A percentile compares a stretch with the other conserved stretches of the same genome.
Conservation (phyloP, 768 basidiomycete species). For the Hericium alpestre region DNA sequence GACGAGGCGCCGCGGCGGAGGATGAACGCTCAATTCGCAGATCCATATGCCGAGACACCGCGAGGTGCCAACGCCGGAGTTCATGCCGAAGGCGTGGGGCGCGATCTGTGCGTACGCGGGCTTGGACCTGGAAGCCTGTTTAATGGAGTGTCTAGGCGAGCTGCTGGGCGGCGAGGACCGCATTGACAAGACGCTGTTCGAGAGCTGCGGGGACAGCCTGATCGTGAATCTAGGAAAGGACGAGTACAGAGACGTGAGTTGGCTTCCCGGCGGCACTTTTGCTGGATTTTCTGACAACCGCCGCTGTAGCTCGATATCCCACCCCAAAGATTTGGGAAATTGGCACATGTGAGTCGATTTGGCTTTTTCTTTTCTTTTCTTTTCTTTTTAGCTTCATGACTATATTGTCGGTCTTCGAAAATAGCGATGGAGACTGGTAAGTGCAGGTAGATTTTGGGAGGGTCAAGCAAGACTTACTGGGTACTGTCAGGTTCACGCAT, state of each 20-base stretch:
- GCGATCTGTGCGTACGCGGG: slow-evolving; percentile 11
- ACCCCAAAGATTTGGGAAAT: slow-evolving; percentile 23
- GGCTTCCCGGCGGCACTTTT: background rate
- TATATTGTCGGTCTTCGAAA: too few species aligned
- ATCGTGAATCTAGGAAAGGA: slow-evolving; percentile 28
- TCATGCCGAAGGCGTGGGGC: slow-evolving; percentile 20
- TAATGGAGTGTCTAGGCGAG: slow-evolving; percentile 19
- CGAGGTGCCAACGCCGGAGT: slow-evolving; percentile 15
- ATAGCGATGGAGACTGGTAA: slow-evolving; percentile 21
- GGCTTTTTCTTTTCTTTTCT: background rate
- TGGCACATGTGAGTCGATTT: slow-evolving; percentile 24
- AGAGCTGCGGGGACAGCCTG: slow-evolving; percentile 22
- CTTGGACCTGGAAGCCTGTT: too few species aligned
- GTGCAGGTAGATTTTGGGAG: background rate
- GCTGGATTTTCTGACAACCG: background rate
- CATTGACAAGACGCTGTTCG: slow-evolving; percentile 19
- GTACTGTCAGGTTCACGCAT: slow-evolving; percentile 16
- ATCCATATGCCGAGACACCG: slow-evolving; percentile 24
- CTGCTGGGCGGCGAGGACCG: slow-evolving; percentile 26
- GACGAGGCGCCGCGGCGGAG: too few species aligned
- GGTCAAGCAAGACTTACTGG: background rate
- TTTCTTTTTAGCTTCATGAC: too few species aligned
- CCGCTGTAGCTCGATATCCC: slow-evolving; percentile 9
- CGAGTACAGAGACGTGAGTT: slow-evolving; percentile 17
- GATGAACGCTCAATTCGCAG: background rate